Evolutionary conservation across 345 rosid species (phyloP), one percentile per base, ranked within the genome.

Genomic region (Euclidium syriacum): DNA sequence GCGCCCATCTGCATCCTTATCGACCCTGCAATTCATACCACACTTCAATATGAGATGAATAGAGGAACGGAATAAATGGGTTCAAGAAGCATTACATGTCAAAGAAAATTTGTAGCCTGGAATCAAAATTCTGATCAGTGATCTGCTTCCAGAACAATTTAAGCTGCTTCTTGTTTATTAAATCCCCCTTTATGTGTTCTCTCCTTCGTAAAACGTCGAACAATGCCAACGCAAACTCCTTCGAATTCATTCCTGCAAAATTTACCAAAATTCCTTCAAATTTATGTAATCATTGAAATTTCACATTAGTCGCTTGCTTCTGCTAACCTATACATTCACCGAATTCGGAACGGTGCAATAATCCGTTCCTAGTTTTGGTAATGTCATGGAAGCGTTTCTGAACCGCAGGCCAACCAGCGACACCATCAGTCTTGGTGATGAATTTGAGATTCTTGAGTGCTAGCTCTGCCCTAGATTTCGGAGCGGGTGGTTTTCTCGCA

Each of bases 1-100:
- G 64, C 82, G 65, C n/a, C 95, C 95, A 80, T 87, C 87, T 6
- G 82, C 78, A 75, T 87, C 85, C 72, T 73, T 87, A 75, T 87
- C 91, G 44, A 87, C 95, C 89, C 95, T 86, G 68, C 62, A 80
- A 9, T 64, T 25, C 24, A 19, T 60, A 52, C 41, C 27, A 68
- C 9, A 33, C n/a, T 38, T 43, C 1, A 35, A 4, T 22, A 27
- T 40, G 16, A 55, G 18, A n/a, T n/a, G n/a, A n/a, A n/a, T 27
- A 43, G 27, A 5, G 10, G 11, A 22, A 68, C 7, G 4, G 66
- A 38, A 52, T 7, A 23, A 36, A 35, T 27, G 46, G 53, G 26
- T 42, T 43, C 5, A 26, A 26, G 14, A 10, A 16, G 52, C 32
- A 43, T 68, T 84, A 84, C 95, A 87, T 81, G 69, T 75, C 91